A percentile compares a stretch with the other conserved stretches of the same genome.
phyloP scores from a whole-genome alignment of 2,329 filamentous ascomycete genomes.

The Exophiala phaeomuriformis region DNA sequence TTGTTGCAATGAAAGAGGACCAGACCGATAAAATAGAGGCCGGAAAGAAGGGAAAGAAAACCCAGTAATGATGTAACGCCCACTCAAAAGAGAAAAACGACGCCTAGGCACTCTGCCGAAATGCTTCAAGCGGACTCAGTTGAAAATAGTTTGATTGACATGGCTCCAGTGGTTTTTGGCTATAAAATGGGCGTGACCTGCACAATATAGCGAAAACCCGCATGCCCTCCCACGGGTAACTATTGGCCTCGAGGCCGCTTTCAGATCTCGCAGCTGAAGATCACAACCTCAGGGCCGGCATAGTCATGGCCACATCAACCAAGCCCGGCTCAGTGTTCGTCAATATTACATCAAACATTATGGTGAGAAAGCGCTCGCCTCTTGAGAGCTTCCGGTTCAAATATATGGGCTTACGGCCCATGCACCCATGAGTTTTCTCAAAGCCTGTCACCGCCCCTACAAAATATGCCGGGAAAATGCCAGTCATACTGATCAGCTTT shows the following conservation, averaged over 20 bases:
- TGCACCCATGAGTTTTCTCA: constrained; percentile 2
- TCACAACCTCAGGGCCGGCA: neutral
- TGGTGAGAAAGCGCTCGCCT: constrained; percentile 9
- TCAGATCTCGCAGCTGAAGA: neutral
- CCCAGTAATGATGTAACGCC: constrained; percentile 29
- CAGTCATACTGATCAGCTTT: neutral
- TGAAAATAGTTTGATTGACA: too few relatives aligned
- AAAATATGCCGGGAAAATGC: constrained; percentile 12
- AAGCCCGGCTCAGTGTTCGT: constrained; percentile 2
- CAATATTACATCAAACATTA: constrained; percentile 24
- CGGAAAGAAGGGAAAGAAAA: constrained; percentile 48
- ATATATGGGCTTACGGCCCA: constrained; percentile 8
- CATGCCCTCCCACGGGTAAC: neutral
- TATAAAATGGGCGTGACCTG: neutral
- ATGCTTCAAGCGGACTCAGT: too few relatives aligned
- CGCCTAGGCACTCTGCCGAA: neutral
- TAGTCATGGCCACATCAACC: constrained; percentile 4
- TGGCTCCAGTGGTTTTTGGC: neutral
- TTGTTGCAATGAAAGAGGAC: constrained; percentile 89
- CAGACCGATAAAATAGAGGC: constrained; percentile 65
- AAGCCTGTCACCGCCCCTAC: neutral
- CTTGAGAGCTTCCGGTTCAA: neutral
- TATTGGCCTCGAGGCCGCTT: neutral
- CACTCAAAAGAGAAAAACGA: neutral
- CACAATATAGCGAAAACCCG: neutral